Conservation (phyloP, 768 basidiomycete genomes). For the Leccinum uliginosum region DNA sequence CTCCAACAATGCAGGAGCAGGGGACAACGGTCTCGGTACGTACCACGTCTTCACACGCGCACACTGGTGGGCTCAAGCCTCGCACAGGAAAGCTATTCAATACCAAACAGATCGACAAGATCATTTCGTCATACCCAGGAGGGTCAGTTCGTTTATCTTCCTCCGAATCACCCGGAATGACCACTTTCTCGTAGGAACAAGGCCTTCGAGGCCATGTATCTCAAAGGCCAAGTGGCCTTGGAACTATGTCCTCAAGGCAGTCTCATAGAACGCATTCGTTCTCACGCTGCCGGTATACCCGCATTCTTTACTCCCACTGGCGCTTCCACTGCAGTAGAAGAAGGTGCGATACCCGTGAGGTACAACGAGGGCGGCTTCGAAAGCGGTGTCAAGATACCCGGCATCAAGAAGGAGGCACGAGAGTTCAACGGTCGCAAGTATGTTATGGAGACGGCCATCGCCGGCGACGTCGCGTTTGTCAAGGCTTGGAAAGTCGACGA, state of each 20-base stretch:
- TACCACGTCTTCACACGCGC: background rate
- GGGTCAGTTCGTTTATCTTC: constrained; percentile 41
- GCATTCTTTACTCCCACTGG: constrained; percentile 95
- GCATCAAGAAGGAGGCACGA: constrained; percentile 70
- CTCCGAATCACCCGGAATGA: background rate
- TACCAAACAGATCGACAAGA: constrained; percentile 70
- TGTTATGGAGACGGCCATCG: constrained; percentile 75
- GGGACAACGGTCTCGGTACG: constrained; percentile 66
- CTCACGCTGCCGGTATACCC: constrained; percentile 87
- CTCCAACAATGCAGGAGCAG: constrained; percentile 82
- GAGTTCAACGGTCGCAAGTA: constrained; percentile 78
- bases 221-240: constrained; percentile 74
- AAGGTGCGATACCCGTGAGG: constrained; percentile 72
- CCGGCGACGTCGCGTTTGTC: constrained; percentile 81
- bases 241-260: constrained; percentile 93
- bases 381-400: constrained; percentile 65
- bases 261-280: constrained; percentile 81
- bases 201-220: constrained; percentile 76
- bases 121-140: constrained; percentile 89
- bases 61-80: background rate
- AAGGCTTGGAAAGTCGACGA: constrained; percentile 92
- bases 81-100: constrained; percentile 66
- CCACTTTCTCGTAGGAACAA: constrained; percentile 59
- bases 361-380: constrained; percentile 74
- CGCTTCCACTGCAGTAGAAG: constrained; percentile 77